Base-by-base conservation (phyloP, 2,329 filamentous ascomycete species). In the Colletotrichum sp. region DNA sequence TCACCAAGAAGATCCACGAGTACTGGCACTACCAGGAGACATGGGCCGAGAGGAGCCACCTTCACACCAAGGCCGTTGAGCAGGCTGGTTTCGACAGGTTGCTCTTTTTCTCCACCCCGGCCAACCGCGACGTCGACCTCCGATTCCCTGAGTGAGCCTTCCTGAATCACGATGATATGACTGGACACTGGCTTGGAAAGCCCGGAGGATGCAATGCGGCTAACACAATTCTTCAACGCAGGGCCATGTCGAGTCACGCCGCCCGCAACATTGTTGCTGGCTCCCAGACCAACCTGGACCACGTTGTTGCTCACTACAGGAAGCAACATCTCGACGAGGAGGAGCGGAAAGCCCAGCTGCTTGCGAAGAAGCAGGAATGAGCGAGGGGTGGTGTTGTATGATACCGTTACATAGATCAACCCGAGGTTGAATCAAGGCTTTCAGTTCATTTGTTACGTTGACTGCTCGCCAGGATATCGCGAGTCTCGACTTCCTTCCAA, bases 81-180 rank as follows among this genome's bases (percentile, higher is more conserved):
- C 89, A 92, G 85, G 90, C 90, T 60, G 89, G 89, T 59, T 89
- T 86, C 81, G 90, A 92, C 84, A 89, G 88, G 80, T 89, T 91
- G 79, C 85, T 92, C 68, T 88, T 92, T 79, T 82, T 87, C 79
- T 85, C 88, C 79, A 84, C 83, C 70, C 52, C 55, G 21, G 83
- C 81, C 44, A 81, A 84, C 79, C 86, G 86, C 81, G 87, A 86
- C 82, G 84, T 90, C 79, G 89, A 92, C 77, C 86, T 92, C 78
- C 87, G 88, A 79, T 91, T 84, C 78, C 90, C 90, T 60, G 91
- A 92, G 91, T 92, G 87, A 77, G 90, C 89, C 32, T 16, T 60
- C 28, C 49, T 15, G 16, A 32, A 24, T 26, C 12, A 30, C 30
- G 21, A 34, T 49, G n/a, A 18, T 26, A 16, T 52, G 57, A n/a